A percentile compares a stretch with the other conserved stretches of the same genome.
Evolutionary conservation across 1,139 yeast species (phyloP).

Genomic region (Diutina ranongensis): DNA sequence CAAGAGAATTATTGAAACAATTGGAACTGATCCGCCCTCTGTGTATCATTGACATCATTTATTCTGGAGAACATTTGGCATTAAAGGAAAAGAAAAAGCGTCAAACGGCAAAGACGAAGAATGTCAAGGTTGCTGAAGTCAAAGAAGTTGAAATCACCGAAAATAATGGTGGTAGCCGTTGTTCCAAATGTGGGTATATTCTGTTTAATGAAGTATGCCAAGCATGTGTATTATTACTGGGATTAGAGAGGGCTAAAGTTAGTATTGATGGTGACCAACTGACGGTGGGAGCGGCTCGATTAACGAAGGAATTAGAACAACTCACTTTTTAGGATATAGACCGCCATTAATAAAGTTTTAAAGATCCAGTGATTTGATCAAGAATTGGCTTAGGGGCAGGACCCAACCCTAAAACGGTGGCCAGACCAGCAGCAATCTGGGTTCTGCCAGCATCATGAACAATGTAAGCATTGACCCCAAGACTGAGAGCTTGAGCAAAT

Average conservation of each 20-base stretch:
- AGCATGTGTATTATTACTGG: conserved; percentile 83
- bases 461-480: conserved; percentile 67
- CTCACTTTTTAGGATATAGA: conserved; percentile 1
- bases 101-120: conserved; percentile 19
- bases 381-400: conserved; percentile 87
- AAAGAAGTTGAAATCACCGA: not conserved
- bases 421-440: conserved; percentile 88
- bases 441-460: conserved; percentile 97
- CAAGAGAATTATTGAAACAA: conserved; percentile 82
- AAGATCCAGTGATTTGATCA: conserved; percentile 70
- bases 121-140: conserved; percentile 13
- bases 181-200: conserved; percentile 86
- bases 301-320: not conserved
- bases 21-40: conserved; percentile 86
- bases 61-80: conserved; percentile 82
- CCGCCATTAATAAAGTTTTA: conserved; percentile 52
- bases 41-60: conserved; percentile 86
- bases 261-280: conserved; percentile 37
- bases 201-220: conserved; percentile 85
- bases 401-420: conserved; percentile 89
- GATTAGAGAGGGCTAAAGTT: conserved; percentile 68
- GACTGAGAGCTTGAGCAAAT: conserved; percentile 69
- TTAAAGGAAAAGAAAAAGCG: conserved; percentile 44
- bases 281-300: conserved; percentile 53
- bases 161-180: conserved; percentile 50